phyloP scores from a whole-genome alignment of 139 green algal genomes.

The Chlamydomonas schloesseri region DNA sequence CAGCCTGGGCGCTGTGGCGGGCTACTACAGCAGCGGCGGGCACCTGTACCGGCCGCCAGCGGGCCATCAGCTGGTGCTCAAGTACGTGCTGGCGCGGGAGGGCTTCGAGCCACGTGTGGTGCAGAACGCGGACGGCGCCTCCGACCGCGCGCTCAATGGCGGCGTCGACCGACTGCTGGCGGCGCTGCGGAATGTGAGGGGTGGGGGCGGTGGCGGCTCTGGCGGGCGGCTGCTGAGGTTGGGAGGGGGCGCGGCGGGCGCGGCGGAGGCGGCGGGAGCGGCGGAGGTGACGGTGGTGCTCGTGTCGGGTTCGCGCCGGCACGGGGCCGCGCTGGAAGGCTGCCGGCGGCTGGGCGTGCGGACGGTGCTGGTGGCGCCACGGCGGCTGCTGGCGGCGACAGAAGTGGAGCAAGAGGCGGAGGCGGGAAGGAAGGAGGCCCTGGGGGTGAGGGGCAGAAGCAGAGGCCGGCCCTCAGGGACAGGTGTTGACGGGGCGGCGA shows the following conservation, averaged over 20 bases:
- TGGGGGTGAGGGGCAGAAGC: neutral
- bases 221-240: neutral
- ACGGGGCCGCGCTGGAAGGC: neutral
- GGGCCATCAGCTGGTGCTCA: constrained; percentile 32
- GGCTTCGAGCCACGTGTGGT: constrained; percentile 28
- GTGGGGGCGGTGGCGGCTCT: too few relatives aligned
- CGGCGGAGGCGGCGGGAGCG: neutral
- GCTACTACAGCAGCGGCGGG: constrained; percentile 17
- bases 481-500: neutral
- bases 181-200: neutral
- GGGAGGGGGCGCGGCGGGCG: neutral
- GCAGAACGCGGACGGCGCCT: constrained; percentile 28
- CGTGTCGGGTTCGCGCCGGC: constrained; percentile 12
- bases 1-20: neutral
- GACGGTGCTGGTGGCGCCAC: constrained; percentile 23
- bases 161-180: constrained; percentile 31
- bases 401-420: neutral
- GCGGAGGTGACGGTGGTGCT: neutral
- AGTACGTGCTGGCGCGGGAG: constrained; percentile 33
- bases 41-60: constrained; percentile 8
- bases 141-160: constrained; percentile 34
- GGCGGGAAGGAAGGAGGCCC: neutral
- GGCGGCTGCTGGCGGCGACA: neutral
- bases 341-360: constrained; percentile 22
- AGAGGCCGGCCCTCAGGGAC: too few relatives aligned